phyloP scores from a whole-genome alignment of 1,284 basidiomycete species.

The Leccinum subrobustum region DNA sequence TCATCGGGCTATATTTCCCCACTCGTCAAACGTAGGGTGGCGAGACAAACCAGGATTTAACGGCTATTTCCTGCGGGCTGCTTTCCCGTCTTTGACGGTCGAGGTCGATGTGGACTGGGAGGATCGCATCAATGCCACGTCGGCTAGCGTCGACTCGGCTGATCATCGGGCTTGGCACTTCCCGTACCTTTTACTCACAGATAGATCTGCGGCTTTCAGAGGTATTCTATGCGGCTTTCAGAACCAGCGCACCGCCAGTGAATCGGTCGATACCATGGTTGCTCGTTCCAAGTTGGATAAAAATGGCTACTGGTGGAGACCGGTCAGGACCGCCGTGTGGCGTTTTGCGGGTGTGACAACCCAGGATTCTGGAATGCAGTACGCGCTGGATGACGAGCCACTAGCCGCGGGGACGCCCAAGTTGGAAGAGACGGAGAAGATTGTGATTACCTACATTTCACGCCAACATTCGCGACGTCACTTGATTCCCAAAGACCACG shows the following conservation, averaged over 20 bases:
- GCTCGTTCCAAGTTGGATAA: constrained; percentile 23
- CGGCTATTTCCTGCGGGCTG: constrained; percentile 69
- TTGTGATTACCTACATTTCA: constrained; percentile 76
- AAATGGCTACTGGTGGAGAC: constrained; percentile 68
- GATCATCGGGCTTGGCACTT: constrained; percentile 48
- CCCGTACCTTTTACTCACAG: constrained; percentile 62
- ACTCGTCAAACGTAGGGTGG: constrained; percentile 58
- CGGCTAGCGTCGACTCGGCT: constrained; percentile 6
- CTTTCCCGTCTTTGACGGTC: constrained; percentile 71
- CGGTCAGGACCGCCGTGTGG: constrained; percentile 58
- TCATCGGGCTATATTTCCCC: constrained; percentile 68
- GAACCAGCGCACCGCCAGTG: constrained; percentile 69
- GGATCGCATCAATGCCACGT: constrained; percentile 54
- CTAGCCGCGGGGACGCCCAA: constrained; percentile 14
- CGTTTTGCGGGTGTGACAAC: constrained; percentile 54
- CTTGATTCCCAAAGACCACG: constrained; percentile 60
- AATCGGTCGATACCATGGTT: constrained; percentile 46
- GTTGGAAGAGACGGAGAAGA: constrained; percentile 37
- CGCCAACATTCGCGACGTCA: constrained; percentile 60
- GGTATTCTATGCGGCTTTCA: constrained; percentile 57
- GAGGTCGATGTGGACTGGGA: constrained; percentile 70
- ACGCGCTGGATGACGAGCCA: neutral
- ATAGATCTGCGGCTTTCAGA: constrained; percentile 73
- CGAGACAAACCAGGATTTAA: constrained; percentile 74
- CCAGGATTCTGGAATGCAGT: constrained; percentile 3